Percentiles rank a stretch among this genome's conserved stretches.
phyloP scores from a whole-genome alignment of 495 filamentous ascomycete genomes.

The Penicillium malachiteum region DNA sequence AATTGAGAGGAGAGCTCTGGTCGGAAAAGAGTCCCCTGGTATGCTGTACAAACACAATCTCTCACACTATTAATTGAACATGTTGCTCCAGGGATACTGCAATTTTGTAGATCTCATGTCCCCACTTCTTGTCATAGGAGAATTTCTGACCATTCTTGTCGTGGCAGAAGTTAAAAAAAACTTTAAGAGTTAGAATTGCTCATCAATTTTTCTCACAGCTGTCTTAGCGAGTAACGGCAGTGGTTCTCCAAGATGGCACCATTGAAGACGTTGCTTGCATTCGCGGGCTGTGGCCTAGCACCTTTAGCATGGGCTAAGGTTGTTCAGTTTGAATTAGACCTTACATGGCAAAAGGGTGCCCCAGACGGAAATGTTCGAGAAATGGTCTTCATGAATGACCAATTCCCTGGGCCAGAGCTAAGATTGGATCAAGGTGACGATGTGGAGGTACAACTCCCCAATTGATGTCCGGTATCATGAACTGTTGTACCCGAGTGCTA shows the following conservation, averaged over 20 bases:
- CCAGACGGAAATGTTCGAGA: conserved; percentile 40
- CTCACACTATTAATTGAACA: neutral
- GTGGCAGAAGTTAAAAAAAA: no score
- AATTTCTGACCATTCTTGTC: neutral
- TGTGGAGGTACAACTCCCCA: conserved; percentile 39
- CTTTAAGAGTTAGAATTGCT: no score
- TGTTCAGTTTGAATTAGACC: conserved; percentile 25
- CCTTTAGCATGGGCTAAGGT: conserved; percentile 19
- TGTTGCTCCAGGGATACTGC: neutral
- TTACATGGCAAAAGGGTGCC: conserved; percentile 39
- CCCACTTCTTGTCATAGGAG: neutral
- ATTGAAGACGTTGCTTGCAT: conserved; percentile 8
- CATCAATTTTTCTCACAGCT: no score
- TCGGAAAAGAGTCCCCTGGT: neutral
- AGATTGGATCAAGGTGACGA: conserved; percentile 56
- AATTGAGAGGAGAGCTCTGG: neutral
- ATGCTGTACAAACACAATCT: neutral
- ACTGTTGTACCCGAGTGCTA: no score
- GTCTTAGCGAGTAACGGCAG: no score
- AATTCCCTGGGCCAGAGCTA: conserved; percentile 54
- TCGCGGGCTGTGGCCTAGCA: conserved; percentile 10
- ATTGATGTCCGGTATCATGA: neutral
- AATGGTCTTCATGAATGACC: conserved; percentile 55
- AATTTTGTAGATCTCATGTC: neutral
- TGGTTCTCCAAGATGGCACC: conserved; percentile 9